These are phyloP conservation scores for Mortierella sp. DNA, from an alignment of 371 early-diverging fungal species.

Conservation along the genomic window DNA sequence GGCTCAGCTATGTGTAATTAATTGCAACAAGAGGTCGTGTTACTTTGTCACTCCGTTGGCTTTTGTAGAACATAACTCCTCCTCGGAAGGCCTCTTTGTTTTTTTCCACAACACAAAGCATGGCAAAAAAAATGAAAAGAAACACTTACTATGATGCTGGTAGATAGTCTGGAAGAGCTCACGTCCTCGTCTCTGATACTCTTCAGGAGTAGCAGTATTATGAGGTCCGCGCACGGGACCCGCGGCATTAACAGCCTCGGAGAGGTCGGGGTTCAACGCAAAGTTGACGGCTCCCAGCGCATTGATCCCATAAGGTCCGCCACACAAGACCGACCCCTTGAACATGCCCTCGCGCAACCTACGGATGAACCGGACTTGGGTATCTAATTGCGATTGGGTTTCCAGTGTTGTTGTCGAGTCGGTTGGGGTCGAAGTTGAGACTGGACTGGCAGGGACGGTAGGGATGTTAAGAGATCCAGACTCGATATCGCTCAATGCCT, in stretches of 20 bases:
- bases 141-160: constrained; percentile 41
- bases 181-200: constrained; percentile 40
- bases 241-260: constrained; percentile 28
- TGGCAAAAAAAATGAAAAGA: background rate
- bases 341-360: constrained; percentile 40
- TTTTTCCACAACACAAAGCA: no score
- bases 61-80: background rate
- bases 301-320: constrained; percentile 54
- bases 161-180: constrained; percentile 46
- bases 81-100: no score
- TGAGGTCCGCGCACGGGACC: constrained; percentile 34
- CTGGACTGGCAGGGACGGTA: background rate
- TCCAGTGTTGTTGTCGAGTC: background rate
- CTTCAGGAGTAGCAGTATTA: constrained; percentile 20
- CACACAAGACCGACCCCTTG: constrained; percentile 43
- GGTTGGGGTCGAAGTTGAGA: background rate
- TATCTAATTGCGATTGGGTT: background rate
- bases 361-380: constrained; percentile 41
- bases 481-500: constrained; percentile 29
- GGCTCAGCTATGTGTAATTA: constrained; percentile 33
- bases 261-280: constrained; percentile 35
- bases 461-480: constrained; percentile 22
- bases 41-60: background rate
- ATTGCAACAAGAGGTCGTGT: background rate
- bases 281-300: constrained; percentile 47